Evolutionary conservation across 257 asterid species (phyloP).

Genomic region (Ligustrum vulgare): DNA sequence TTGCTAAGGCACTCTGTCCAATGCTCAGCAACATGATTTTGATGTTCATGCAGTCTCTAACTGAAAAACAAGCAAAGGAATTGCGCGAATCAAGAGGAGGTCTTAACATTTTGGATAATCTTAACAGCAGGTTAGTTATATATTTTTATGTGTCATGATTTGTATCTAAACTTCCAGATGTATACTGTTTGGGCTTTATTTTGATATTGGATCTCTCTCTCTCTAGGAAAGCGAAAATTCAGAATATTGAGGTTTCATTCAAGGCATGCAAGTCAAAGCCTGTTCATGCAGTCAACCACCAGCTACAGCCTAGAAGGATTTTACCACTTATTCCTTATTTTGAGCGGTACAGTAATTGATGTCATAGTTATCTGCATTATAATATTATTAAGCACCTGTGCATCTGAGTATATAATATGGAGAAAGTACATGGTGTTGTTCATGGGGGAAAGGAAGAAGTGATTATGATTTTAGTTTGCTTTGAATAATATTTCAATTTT

Average conservation of each 20-base stretch:
- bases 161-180: constrained; percentile 12
- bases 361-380: constrained; percentile 10
- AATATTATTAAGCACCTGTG: not conserved
- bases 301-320: constrained; percentile 60
- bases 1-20: constrained; percentile 10
- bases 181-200: constrained; percentile 15
- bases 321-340: constrained; percentile 84
- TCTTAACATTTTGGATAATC: constrained; percentile 70
- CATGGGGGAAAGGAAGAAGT: not conserved
- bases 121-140: constrained; percentile 70
- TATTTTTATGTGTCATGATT: not conserved
- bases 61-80: constrained; percentile 83
- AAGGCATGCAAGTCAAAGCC: constrained; percentile 85
- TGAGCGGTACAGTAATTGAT: constrained; percentile 56
- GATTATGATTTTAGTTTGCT: not conserved
- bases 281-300: constrained; percentile 70
- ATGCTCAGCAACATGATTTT: constrained; percentile 15
- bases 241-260: constrained; percentile 74
- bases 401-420: not conserved
- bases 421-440: not conserved
- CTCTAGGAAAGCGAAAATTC: constrained; percentile 69
- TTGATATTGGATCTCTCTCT: constrained; percentile 4
- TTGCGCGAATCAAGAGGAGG: constrained; percentile 63
- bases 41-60: constrained; percentile 58
- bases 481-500: not conserved